phyloP scores from a whole-genome alignment of 805 yeast species.

The Debaryomyces hansenii region DNA sequence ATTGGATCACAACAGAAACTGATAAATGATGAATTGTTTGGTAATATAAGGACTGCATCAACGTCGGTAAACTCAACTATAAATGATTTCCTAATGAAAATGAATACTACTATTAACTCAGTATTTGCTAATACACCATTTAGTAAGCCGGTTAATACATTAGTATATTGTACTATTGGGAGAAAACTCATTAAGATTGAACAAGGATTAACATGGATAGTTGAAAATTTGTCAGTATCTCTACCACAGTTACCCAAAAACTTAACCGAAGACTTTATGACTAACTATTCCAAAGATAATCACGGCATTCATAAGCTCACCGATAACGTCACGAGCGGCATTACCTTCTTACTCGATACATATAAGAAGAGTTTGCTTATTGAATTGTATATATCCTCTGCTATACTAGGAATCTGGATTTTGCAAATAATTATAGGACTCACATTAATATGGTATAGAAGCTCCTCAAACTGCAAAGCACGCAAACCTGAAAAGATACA shows the following conservation, averaged over 20 bases:
- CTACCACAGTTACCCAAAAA: conserved; percentile 50
- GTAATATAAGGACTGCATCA: conserved; percentile 62
- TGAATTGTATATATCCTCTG: conserved; percentile 50
- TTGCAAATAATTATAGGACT: conserved; percentile 43
- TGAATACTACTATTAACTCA: conserved; percentile 57
- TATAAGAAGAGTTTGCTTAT: conserved; percentile 36
- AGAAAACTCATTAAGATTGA: conserved; percentile 66
- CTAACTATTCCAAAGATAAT: conserved; percentile 3
- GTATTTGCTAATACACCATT: conserved; percentile 71
- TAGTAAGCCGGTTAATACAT: conserved; percentile 58
- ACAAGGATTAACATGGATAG: conserved; percentile 77
- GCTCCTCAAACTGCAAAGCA: too few species aligned
- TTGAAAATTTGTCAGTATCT: conserved; percentile 56
- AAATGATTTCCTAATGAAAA: conserved; percentile 50
- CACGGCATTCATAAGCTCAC: conserved; percentile 4
- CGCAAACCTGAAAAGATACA: neutral
- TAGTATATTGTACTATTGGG: conserved; percentile 79
- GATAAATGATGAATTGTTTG: conserved; percentile 66
- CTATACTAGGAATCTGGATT: conserved; percentile 49
- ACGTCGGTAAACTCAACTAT: conserved; percentile 60
- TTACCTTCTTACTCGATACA: conserved; percentile 25
- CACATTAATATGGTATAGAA: conserved; percentile 9
- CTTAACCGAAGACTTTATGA: conserved; percentile 1
- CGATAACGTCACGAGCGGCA: conserved; percentile 15
- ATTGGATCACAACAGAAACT: conserved; percentile 47